Evolutionary conservation across 1,284 basidiomycete species (phyloP), one percentile per base, ranked within the genome.

Genomic region (Leccinum solheimii): DNA sequence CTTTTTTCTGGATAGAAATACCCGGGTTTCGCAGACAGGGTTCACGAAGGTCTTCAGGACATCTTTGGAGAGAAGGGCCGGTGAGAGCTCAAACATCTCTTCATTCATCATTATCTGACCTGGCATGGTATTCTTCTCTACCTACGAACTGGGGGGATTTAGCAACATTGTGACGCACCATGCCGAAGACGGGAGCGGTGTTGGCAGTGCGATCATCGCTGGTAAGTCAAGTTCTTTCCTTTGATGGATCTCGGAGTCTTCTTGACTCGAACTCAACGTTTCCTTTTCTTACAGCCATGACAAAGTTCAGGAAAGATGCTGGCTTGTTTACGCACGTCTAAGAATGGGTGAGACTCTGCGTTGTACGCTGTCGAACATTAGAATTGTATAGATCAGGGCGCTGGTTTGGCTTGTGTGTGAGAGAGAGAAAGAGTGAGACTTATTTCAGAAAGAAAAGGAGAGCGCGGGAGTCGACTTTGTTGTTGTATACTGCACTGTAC

Each of bases 181-280:
- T 69, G 95, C 95, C 16, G 95, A 98, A 75, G 95, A 97, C 71
- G 95, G 95, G 57, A 94, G 91, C 64, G 95, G 95, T 68, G 95
- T 97, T 45, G 95, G 95, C n/a, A 93, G 91, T 67, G 95, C 94
- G 3, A 95, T 98, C 73, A 97, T 98, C 67, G 95, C 94, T 38
- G 92, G 92, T 91, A 63, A 67, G 87, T 79, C 43, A 13, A 58
- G 32, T n/a, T 45, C 16, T 27, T 53, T 36, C 45, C n/a, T 19
- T 11, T 30, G 14, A 52, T 7, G 14, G 13, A 11, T 26, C 21
- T 27, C 40, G 5, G 40, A 43, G 19, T 7, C 14, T 23, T 30
- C 36, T 45, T 7, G 43, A 30, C 34, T 27, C 56, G 30, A 60
- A 55, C 55, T 63, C 3, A 62, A 57, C 16, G 19, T 40, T 21